Percentiles rank a stretch among this genome's conserved stretches.
Evolutionary conservation across 306 rosid genomes (phyloP).

Genomic region (Ochetophila trinervis): DNA sequence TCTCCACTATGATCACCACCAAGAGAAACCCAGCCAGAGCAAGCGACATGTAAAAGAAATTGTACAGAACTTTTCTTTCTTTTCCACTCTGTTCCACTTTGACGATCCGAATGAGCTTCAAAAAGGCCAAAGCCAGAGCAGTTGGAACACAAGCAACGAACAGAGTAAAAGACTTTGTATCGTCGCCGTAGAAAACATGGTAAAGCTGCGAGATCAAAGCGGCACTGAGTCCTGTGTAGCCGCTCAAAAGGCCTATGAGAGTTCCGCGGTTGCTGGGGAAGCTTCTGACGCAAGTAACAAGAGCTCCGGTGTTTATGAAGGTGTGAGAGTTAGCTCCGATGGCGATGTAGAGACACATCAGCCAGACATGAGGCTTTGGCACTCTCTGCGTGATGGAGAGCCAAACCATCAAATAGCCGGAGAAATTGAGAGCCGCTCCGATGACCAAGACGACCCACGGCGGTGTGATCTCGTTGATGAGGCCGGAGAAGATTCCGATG

Average conservation of each 20-base stretch:
- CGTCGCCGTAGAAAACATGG: conserved; percentile 49
- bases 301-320: background rate
- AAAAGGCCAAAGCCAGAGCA: conserved; percentile 42
- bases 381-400: background rate
- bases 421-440: conserved; percentile 5
- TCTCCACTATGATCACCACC: conserved; percentile 50
- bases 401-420: conserved; percentile 7
- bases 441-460: background rate
- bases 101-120: conserved; percentile 38
- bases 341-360: conserved; percentile 5
- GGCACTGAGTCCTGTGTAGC: conserved; percentile 39
- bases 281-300: background rate
- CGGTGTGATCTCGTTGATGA: conserved; percentile 6
- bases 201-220: conserved; percentile 59
- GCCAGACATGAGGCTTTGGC: background rate
- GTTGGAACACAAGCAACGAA: conserved; percentile 67
- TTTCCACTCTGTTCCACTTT: conserved; percentile 13
- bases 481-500: conserved; percentile 10
- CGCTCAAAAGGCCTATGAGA: background rate
- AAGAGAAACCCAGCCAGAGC: conserved; percentile 60
- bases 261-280: background rate
- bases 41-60: conserved; percentile 58
- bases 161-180: conserved; percentile 42
- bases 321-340: background rate
- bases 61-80: conserved; percentile 48